Evolutionary conservation across 768 basidiomycete genomes (phyloP), one percentile per base, ranked within the genome.

Genomic region (Agrocybe pediades): DNA sequence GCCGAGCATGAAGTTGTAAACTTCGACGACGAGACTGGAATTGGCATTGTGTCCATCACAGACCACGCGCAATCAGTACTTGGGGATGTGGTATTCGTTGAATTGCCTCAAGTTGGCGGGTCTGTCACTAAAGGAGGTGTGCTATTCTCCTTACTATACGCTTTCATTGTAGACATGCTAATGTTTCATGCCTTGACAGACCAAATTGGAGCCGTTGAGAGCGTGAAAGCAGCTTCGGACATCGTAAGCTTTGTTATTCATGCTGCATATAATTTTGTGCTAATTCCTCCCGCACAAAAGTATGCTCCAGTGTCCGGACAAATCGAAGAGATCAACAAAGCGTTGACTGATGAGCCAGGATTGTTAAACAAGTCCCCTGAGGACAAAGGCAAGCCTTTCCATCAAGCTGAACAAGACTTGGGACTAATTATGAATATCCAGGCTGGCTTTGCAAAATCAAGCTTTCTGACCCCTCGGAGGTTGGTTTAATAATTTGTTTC

Each of bases 391-490:
- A 60, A 61, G 80, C 59, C n/a, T n/a, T 17, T 41, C 9, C 11
- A 2, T 30, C 33, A 41, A 40, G n/a, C 21, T 41, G 4, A 33
- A n/a, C 33, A 36, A 36, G 8, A 36, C 5, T 29, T 26, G 24
- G n/a, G 13, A 25, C 9, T 17, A 15, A 45, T 23, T 30, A 19
- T 25, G 26, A 24, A 36, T 29, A 40, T 25, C 21, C 25, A 98
- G 95, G 96, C 51, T 99, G 96, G 96, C 84, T 99, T 42, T 95
- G 89, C 85, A 95, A 92, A 78, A 87, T 99, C 64, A 84, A 88
- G 68, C 70, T 97, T 41, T 82, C 88, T 19, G 71, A 90, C 53
- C 86, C 88, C 5, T 70, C 78, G 1, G 91, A 98, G 82, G 91
- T 94, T 68, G 36, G 78, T 54, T 52, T 13, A 17, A 50, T 19